A percentile compares a stretch with the other conserved stretches of the same genome.
phyloP scores from a whole-genome alignment of 495 filamentous ascomycete genomes.

The Margaritispora aquatica region DNA sequence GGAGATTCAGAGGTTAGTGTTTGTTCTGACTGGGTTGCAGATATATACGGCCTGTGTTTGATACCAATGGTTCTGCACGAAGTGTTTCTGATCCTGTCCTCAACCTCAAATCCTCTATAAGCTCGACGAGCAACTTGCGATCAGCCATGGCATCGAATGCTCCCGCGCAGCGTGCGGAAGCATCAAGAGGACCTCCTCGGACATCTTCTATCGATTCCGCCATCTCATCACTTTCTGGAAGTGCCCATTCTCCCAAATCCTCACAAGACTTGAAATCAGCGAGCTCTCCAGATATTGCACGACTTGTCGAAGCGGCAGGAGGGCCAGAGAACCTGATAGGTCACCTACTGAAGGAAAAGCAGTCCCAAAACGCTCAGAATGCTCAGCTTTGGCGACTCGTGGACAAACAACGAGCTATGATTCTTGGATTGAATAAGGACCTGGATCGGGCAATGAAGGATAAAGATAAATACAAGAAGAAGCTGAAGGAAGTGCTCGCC shows the following conservation, averaged over 20 bases:
- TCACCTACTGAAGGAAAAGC: constrained; percentile 85
- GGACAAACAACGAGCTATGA: constrained; percentile 92
- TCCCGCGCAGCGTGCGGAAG: constrained; percentile 20
- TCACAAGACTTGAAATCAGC: constrained; percentile 47
- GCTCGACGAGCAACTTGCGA: constrained; percentile 17
- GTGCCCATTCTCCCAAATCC: constrained; percentile 53
- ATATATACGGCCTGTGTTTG: constrained; percentile 10
- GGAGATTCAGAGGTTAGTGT: background rate
- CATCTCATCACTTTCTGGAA: constrained; percentile 78
- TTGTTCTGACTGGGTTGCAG: constrained; percentile 1
- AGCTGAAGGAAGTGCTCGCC: constrained; percentile 70
- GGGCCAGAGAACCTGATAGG: constrained; percentile 86
- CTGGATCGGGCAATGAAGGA: constrained; percentile 87
- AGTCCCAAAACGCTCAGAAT: constrained; percentile 81
- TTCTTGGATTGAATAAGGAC: constrained; percentile 90
- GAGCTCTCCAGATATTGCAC: constrained; percentile 56
- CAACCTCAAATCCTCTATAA: constrained; percentile 14
- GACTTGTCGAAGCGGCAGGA: constrained; percentile 74
- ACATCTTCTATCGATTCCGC: constrained; percentile 95
- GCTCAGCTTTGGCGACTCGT: constrained; percentile 90
- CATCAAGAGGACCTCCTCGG: constrained; percentile 42
- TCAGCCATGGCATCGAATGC: constrained; percentile 23
- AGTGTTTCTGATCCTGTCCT: constrained; percentile 26
- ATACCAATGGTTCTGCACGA: constrained; percentile 24
- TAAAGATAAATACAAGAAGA: constrained; percentile 89